These are phyloP conservation scores for Puccinellia tenuiflora DNA, from an alignment of 176 grass and related monocot genomes.

Conservation along the genomic window DNA sequence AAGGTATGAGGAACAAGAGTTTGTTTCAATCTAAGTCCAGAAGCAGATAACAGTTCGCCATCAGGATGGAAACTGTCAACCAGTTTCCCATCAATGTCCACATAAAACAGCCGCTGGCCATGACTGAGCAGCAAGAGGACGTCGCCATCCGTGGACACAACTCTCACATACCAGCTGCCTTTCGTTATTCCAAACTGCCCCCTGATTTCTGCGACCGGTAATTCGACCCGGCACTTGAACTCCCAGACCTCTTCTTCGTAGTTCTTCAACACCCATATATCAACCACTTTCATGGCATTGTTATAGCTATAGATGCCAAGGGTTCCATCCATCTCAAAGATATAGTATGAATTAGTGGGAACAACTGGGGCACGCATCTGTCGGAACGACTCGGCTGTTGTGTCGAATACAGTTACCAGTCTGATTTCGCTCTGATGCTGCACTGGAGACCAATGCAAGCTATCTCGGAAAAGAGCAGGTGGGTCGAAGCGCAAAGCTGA, in stretches of 20 bases:
- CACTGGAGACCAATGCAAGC: not conserved
- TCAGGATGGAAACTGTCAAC: not conserved
- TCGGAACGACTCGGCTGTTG: not conserved
- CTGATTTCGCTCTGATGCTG: not conserved
- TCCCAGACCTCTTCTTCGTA: not conserved
- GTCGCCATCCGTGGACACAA: not conserved
- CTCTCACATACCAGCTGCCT: not conserved
- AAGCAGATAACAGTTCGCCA: not conserved
- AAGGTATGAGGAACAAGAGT: not conserved
- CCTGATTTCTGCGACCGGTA: not conserved
- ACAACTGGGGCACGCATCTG: not conserved
- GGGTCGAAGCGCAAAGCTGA: accelerated
- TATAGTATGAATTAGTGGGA: not conserved
- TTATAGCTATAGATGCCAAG: not conserved
- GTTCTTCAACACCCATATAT: not conserved
- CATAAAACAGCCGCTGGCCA: not conserved
- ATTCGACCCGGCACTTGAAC: not conserved
- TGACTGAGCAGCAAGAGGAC: not conserved
- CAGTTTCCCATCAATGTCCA: not conserved
- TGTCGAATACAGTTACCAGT: not conserved
- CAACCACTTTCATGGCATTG: not conserved
- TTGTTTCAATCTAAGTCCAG: not conserved
- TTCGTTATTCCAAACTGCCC: not conserved
- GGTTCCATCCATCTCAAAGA: not conserved
- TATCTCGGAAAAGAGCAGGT: not conserved